Percentiles rank a stretch among this genome's conserved stretches.
These are phyloP conservation scores for Stropharia rugosoannulata DNA, from an alignment of 768 basidiomycete genomes.

Conservation along the genomic window DNA sequence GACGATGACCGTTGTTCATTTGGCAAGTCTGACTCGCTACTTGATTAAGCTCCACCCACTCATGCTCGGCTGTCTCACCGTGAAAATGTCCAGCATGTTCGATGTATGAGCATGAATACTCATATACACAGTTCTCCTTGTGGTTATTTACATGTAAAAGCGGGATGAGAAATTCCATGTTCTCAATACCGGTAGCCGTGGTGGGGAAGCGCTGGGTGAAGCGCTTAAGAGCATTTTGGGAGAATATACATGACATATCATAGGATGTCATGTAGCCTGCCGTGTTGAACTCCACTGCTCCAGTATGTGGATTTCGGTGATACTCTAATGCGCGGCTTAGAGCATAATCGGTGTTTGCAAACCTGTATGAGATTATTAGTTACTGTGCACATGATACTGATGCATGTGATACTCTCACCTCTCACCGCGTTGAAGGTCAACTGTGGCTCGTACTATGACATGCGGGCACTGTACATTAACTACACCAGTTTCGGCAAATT, in stretches of 20 bases:
- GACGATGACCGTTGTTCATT: no score
- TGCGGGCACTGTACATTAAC: neutral
- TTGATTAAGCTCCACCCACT: neutral
- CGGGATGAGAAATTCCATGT: neutral
- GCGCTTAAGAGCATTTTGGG: neutral
- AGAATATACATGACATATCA: neutral
- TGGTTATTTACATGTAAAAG: neutral
- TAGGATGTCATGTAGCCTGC: neutral
- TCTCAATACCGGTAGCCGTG: neutral
- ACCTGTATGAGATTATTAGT: neutral
- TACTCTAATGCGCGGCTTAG: neutral
- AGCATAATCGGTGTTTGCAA: neutral
- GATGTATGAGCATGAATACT: neutral
- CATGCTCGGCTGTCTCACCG: neutral
- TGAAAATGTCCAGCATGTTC: neutral
- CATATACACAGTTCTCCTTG: neutral
- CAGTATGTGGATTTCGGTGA: neutral
- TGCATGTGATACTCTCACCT: no score
- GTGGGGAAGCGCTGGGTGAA: neutral
- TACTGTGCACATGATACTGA: no score
- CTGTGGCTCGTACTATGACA: neutral
- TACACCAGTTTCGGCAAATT: neutral
- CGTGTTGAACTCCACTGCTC: neutral
- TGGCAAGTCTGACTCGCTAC: neutral
- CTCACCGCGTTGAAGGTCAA: slow-evolving; percentile 1